Evolutionary conservation across 768 basidiomycete genomes (phyloP).

Genomic region (Phanerodontia chrysosporium): DNA sequence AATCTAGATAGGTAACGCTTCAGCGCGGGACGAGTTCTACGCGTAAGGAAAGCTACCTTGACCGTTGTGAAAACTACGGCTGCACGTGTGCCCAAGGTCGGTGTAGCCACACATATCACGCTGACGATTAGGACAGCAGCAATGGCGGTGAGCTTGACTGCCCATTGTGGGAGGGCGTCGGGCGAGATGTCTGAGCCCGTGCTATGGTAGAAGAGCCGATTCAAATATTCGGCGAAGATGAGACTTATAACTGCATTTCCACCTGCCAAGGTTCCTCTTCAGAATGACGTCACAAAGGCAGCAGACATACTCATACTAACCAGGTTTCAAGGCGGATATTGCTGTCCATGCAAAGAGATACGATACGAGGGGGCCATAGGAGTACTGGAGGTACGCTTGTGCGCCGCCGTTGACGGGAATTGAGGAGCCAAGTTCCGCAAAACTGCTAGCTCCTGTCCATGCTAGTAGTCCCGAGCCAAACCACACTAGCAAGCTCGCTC

Average conservation of each 20-base stretch:
- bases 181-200: slow-evolving; percentile 68
- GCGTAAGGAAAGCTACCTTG: slow-evolving; percentile 51
- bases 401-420: slow-evolving; percentile 69
- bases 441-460: slow-evolving; percentile 96
- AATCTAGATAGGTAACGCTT: slow-evolving; percentile 44
- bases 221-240: slow-evolving; percentile 90
- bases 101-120: slow-evolving; percentile 72
- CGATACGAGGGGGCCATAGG: slow-evolving; percentile 81
- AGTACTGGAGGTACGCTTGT: slow-evolving; percentile 83
- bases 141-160: slow-evolving; percentile 82
- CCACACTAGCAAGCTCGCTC: slow-evolving; percentile 88
- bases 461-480: slow-evolving; percentile 74
- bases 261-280: slow-evolving; percentile 34
- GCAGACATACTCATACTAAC: slow-evolving; percentile 27
- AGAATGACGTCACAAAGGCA: neutral
- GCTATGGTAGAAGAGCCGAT: slow-evolving; percentile 79
- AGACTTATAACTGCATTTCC: slow-evolving; percentile 81
- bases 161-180: slow-evolving; percentile 82
- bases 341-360: slow-evolving; percentile 96
- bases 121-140: slow-evolving; percentile 70
- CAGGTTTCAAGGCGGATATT: slow-evolving; percentile 83
- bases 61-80: slow-evolving; percentile 85
- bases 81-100: slow-evolving; percentile 72
- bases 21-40: too few relatives aligned
- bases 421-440: slow-evolving; percentile 85